phyloP scores from a whole-genome alignment of 2,329 filamentous ascomycete species.

The Diaporthe vexans region DNA sequence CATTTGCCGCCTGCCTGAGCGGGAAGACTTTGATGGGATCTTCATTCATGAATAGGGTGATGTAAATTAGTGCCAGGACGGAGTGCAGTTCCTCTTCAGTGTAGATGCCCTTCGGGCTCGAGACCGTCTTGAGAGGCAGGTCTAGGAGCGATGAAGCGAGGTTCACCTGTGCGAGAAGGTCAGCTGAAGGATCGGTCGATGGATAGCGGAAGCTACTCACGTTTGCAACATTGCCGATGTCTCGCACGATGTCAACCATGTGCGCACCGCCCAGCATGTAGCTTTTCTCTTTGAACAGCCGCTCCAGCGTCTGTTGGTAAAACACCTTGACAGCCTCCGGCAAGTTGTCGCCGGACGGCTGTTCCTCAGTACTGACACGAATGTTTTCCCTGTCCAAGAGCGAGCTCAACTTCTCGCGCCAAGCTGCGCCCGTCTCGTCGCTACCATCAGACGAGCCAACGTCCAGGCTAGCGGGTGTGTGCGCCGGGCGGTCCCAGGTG shows the following conservation, averaged over 20 bases:
- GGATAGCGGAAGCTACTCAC: not conserved
- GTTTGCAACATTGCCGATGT: constrained; percentile 74
- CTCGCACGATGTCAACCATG: constrained; percentile 79
- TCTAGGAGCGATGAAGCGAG: constrained; percentile 75
- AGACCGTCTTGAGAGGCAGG: constrained; percentile 74
- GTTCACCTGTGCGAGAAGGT: constrained; percentile 62
- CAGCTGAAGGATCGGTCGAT: not conserved
- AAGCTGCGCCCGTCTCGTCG: constrained; percentile 56
- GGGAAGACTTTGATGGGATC: constrained; percentile 78
- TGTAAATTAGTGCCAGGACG: constrained; percentile 75
- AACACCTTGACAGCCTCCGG: constrained; percentile 74
- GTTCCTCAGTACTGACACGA: constrained; percentile 55
- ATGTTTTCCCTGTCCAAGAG: constrained; percentile 70
- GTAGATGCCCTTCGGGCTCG: constrained; percentile 71
- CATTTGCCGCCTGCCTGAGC: constrained; percentile 69
- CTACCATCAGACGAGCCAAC: constrained; percentile 73
- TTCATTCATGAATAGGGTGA: constrained; percentile 74
- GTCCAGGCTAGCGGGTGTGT: constrained; percentile 64
- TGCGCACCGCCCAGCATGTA: constrained; percentile 72
- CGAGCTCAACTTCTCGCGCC: constrained; percentile 73
- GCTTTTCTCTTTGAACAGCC: constrained; percentile 75
- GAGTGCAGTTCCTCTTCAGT: constrained; percentile 70
- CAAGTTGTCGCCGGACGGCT: constrained; percentile 66
- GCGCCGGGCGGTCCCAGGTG: constrained; percentile 74
- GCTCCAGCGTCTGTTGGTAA: constrained; percentile 72